Evolutionary conservation across 164 flowering plant genomes (phyloP), one percentile per base, ranked within the genome.

Genomic region (Platanus orientalis): DNA sequence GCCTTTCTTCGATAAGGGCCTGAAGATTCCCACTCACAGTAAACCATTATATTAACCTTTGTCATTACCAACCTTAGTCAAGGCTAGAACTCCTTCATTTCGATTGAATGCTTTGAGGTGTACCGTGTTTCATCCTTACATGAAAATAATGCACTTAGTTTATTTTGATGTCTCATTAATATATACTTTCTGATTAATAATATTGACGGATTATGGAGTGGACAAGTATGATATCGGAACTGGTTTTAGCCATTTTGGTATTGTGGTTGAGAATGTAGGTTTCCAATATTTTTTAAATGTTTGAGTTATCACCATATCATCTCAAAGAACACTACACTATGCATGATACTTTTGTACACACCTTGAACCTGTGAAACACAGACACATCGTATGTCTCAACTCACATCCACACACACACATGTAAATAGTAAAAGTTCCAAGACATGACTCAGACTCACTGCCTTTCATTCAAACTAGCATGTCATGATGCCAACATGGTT

Each of bases 1-100:
- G 96, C 97, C 11, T 95, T 95, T 72, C 99, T 95, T 73, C 97
- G 99, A 60, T 95, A 85, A 75, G 99, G 99, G 21, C 97, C 97
- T 2, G 97, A 92, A 76, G 99, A 95, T 77, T 88, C 97, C 20
- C 75, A 92, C 99, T 54, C 90, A 95, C 82, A 95, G 99, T 92
- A 81, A 78, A 87, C 34, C 24, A 57, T 69, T 58, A 47, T 39
- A 11, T 58, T 54, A 13, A 19, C 54, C 7, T 21, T 32, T 47
- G 25, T 60, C 21, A 4, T 56, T 54, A 39, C n/a, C 39, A 40
- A 25, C 13, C 14, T 16, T 7, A 6, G 0, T 53, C 24, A 20
- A 24, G 17, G 14, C 27, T 11, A 7, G 7, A 19, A 28, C 32
- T 12, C 5, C 16, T 29, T 11, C 13, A 39, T 5, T n/a, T 44